A percentile compares a stretch with the other conserved stretches of the same genome.
These are phyloP conservation scores for Phytophthora constricta DNA, from an alignment of 352 stramenopile species.

Conservation along the genomic window DNA sequence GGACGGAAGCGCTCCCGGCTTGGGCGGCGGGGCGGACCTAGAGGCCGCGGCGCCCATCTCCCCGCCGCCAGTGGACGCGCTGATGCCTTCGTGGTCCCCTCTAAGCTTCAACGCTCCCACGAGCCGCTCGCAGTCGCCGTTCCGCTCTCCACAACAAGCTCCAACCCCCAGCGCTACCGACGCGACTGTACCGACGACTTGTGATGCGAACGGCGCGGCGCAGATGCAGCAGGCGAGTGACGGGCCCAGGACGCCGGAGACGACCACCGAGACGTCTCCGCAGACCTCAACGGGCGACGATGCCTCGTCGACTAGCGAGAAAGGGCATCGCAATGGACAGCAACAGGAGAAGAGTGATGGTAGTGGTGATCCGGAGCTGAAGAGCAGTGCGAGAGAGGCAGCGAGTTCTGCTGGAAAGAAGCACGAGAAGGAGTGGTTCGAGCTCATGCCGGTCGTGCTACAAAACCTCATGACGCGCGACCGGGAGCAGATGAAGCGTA, in stretches of 20 bases:
- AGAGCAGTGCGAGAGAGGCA: too few relatives aligned
- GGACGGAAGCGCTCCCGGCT: slow-evolving; percentile 12
- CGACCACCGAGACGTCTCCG: neutral
- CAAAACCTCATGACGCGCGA: slow-evolving; percentile 33
- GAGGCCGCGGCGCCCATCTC: neutral
- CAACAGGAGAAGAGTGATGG: neutral
- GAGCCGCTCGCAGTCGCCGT: neutral
- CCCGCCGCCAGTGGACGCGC: neutral
- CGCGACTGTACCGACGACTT: neutral
- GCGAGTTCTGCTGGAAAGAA: slow-evolving; percentile 1
- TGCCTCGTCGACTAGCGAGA: neutral
- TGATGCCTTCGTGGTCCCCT: slow-evolving; percentile 10
- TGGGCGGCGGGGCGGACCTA: neutral
- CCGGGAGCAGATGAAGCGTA: slow-evolving; percentile 41
- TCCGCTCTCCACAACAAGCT: neutral
- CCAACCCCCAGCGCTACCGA: neutral
- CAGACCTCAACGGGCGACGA: neutral
- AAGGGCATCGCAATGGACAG: neutral
- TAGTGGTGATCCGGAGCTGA: too few relatives aligned
- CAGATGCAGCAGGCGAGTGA: neutral
- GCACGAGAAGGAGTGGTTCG: slow-evolving; percentile 36
- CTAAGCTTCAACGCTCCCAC: neutral
- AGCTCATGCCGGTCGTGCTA: slow-evolving; percentile 36
- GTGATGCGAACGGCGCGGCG: neutral
- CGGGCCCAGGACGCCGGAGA: neutral